Percentiles rank a stretch among this genome's conserved stretches.
phyloP scores from a whole-genome alignment of 768 basidiomycete species.

The Amanita molliuscula region DNA sequence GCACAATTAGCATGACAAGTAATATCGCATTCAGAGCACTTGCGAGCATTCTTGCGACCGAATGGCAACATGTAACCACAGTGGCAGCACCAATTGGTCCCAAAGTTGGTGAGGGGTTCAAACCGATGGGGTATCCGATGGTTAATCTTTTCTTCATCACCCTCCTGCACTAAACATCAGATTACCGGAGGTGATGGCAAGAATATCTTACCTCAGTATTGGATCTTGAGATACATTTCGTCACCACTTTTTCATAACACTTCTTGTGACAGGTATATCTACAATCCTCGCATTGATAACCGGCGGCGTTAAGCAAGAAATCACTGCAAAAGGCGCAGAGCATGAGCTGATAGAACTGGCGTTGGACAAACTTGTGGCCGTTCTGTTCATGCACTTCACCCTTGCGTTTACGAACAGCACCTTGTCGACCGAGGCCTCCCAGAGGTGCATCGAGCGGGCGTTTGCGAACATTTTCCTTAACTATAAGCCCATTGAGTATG shows the following conservation, averaged over 20 bases:
- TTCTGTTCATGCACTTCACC: constrained; percentile 99
- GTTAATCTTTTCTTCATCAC: constrained; percentile 97
- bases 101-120: constrained; percentile 92
- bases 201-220: constrained; percentile 70
- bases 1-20: constrained; percentile 97
- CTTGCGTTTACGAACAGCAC: constrained; percentile 95
- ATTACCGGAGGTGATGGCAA: not conserved
- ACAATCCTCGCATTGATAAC: constrained; percentile 99
- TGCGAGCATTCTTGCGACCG: constrained; percentile 92
- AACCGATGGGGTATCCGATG: constrained; percentile 99
- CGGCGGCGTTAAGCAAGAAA: constrained; percentile 91
- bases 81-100: constrained; percentile 99
- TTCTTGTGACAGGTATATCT: constrained; percentile 99
- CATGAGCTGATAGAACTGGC: constrained; percentile 98
- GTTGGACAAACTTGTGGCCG: constrained; percentile 94
- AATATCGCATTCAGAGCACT: constrained; percentile 92
- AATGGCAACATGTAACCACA: constrained; percentile 97
- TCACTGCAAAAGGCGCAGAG: constrained; percentile 97
- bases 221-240: constrained; percentile 97
- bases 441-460: constrained; percentile 82
- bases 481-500: constrained; percentile 29
- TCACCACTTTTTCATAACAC: constrained; percentile 97
- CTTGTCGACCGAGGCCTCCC: constrained; percentile 92
- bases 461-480: constrained; percentile 96
- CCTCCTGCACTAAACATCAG: constrained; percentile 45